These are phyloP conservation scores for Auricularia auricula-judae DNA, from an alignment of 768 basidiomycete genomes.

Conservation along the genomic window DNA sequence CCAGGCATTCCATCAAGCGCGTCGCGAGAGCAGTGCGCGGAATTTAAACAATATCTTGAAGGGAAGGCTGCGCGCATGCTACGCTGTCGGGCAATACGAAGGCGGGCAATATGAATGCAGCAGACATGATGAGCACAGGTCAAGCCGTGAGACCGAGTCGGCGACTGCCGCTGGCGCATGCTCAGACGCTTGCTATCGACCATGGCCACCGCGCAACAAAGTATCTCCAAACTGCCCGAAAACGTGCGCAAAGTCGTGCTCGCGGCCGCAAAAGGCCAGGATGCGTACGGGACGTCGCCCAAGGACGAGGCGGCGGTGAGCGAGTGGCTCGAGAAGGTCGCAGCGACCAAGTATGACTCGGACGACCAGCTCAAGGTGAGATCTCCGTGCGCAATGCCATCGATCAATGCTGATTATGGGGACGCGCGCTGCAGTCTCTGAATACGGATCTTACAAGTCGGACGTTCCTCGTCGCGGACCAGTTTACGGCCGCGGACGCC, in stretches of 20 bases:
- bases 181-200: too few relatives aligned
- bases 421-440: constrained; percentile 40
- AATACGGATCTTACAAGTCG: constrained; percentile 59
- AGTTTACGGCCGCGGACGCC: constrained; percentile 82
- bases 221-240: constrained; percentile 33
- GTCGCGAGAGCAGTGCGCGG: too few relatives aligned
- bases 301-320: constrained; percentile 52
- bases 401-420: constrained; percentile 2
- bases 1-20: too few relatives aligned
- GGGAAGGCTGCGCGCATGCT: too few relatives aligned
- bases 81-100: too few relatives aligned
- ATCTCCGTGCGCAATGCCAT: not conserved
- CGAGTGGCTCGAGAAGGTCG: constrained; percentile 61
- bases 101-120: too few relatives aligned
- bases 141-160: too few relatives aligned
- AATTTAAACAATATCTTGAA: too few relatives aligned
- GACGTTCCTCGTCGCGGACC: constrained; percentile 79
- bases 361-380: constrained; percentile 41
- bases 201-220: constrained; percentile 5
- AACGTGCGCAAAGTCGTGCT: constrained; percentile 48
- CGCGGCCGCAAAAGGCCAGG: constrained; percentile 23
- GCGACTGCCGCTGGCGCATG: too few relatives aligned
- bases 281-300: constrained; percentile 42
- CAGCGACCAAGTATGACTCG: constrained; percentile 35
- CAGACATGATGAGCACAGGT: too few relatives aligned